Conservation (phyloP, 2,329 filamentous ascomycete species). For the Lecanicillium sp. region DNA sequence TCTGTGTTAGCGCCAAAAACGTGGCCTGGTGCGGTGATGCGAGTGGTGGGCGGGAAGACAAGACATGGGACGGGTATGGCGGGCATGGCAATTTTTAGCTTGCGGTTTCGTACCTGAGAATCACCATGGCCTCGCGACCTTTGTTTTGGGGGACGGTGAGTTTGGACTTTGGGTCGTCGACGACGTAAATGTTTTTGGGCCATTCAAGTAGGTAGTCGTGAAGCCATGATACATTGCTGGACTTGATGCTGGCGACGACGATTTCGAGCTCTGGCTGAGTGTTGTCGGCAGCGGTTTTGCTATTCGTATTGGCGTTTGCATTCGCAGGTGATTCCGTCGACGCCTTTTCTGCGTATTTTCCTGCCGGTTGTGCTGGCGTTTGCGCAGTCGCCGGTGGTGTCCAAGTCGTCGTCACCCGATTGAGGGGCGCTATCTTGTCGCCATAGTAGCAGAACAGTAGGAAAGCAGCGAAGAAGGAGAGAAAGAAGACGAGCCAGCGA, state of each 20-base stretch:
- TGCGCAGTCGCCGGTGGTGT: not conserved
- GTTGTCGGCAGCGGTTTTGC: no score
- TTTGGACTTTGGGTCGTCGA: conserved; percentile 40
- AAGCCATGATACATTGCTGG: conserved; percentile 34
- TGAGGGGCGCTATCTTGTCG: not conserved
- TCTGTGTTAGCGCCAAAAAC: not conserved
- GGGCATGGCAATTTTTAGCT: no score
- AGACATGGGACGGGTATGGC: not conserved
- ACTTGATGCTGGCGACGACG: conserved; percentile 28
- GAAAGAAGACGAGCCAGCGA: conserved; percentile 9
- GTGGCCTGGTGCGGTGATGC: not conserved
- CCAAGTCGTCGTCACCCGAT: not conserved
- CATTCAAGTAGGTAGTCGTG: conserved; percentile 36
- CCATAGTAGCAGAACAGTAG: conserved; percentile 2
- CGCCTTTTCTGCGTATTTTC: not conserved
- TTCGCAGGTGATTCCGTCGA: no score
- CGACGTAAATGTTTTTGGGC: conserved; percentile 49
- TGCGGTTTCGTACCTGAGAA: conserved; percentile 34
- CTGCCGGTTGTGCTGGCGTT: not conserved
- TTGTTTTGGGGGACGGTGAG: conserved; percentile 46
- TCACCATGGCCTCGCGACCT: conserved; percentile 48
- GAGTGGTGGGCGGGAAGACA: not conserved
- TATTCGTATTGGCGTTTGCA: no score
- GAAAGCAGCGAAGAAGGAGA: not conserved
- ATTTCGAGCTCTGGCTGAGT: conserved; percentile 23